Evolutionary conservation across 805 yeast species (phyloP), one percentile per base, ranked within the genome.

Genomic region (Ogataea pilisensis): DNA sequence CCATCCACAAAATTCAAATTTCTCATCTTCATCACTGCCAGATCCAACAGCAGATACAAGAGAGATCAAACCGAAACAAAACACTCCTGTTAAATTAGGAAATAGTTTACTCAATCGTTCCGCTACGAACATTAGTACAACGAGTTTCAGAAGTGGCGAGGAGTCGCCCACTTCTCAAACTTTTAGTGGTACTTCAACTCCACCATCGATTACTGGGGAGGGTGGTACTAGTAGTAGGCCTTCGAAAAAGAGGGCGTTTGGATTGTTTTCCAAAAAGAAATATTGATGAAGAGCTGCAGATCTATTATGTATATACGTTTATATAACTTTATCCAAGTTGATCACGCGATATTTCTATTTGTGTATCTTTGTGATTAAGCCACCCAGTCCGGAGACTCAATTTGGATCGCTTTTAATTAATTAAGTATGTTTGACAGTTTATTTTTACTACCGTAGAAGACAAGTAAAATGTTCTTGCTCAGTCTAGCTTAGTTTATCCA

Each of bases 251-350:
- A 34, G 24, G 18, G 31, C 18, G 7, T 34, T 34, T 18, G 31
- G 44, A 13, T 20, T 44, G n/a, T 19, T 39, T 24, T 43, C 43
- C 21, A 43, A 41, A 16, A 38, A 44, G 31, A 34, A 31, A 17
- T 29, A 38, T 31, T 14, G 20, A 14, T 5, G 13, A 35, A n/a
- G n/a, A n/a, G n/a, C n/a, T n/a, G n/a, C n/a, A n/a, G n/a, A n/a
- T n/a, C n/a, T n/a, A n/a, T n/a, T n/a, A n/a, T n/a, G n/a, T n/a
- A n/a, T n/a, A n/a, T n/a, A n/a, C n/a, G n/a, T 9, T 25, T 25
- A 26, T 11, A 17, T 35, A 29, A n/a, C n/a, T n/a, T n/a, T n/a
- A n/a, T n/a, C n/a, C n/a, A n/a, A n/a, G n/a, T n/a, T n/a, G n/a
- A n/a, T n/a, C n/a, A n/a, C n/a, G n/a, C n/a, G n/a, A n/a, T n/a